Conservation (phyloP, 768 basidiomycete species). For the Mycena leptocephala region DNA sequence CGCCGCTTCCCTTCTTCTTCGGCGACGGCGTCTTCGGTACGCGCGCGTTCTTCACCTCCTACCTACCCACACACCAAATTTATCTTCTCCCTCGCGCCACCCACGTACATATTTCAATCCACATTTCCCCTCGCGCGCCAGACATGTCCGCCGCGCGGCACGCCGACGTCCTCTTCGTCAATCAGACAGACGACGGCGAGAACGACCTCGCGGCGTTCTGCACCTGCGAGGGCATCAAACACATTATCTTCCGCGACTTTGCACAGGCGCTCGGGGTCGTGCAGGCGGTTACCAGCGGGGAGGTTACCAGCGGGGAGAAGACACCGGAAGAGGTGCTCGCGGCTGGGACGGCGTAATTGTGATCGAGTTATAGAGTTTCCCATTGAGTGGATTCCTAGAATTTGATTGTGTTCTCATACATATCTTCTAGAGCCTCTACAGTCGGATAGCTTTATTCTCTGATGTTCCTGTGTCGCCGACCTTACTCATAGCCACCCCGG, state of each 20-base stretch:
- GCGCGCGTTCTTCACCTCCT: too few relatives aligned
- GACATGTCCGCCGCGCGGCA: conserved; percentile 95
- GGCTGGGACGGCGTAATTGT: not conserved
- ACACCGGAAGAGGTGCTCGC: conserved; percentile 68
- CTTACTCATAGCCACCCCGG: too few relatives aligned
- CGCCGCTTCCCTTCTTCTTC: conserved; percentile 95
- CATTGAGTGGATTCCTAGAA: too few relatives aligned
- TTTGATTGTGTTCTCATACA: too few relatives aligned
- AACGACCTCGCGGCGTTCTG: conserved; percentile 94
- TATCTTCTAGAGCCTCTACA: too few relatives aligned
- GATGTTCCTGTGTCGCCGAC: too few relatives aligned
- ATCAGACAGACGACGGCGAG: conserved; percentile 81
- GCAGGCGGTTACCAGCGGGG: conserved; percentile 77
- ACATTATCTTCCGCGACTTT: conserved; percentile 87
- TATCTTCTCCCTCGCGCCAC: too few relatives aligned
- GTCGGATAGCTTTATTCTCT: too few relatives aligned
- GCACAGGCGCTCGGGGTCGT: conserved; percentile 74
- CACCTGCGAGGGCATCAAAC: conserved; percentile 81
- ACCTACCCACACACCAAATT: too few relatives aligned
- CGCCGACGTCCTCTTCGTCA: conserved; percentile 98
- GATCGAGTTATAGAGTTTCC: too few relatives aligned
- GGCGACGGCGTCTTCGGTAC: conserved; percentile 97
- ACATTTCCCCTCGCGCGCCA: conserved; percentile 41
- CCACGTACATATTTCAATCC: not conserved
- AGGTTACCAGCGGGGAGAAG: conserved; percentile 79